These are phyloP conservation scores for Phyllosticta citribraziliensis DNA, from an alignment of 2,329 filamentous ascomycete genomes.

Conservation along the genomic window DNA sequence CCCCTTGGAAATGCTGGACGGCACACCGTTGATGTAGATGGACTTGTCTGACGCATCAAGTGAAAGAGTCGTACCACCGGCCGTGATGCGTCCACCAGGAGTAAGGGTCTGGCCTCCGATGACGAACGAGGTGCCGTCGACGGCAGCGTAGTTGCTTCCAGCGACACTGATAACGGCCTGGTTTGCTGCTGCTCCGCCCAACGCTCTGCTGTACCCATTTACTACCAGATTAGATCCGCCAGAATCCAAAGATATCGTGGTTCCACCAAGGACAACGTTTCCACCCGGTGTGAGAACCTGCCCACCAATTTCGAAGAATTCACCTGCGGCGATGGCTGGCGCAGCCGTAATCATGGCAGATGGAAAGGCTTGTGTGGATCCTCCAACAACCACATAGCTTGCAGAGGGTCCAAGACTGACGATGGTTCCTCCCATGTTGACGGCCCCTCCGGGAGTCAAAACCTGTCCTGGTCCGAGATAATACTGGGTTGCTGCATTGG, in stretches of 20 bases:
- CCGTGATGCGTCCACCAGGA: constrained; percentile 17
- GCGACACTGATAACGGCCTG: constrained; percentile 13
- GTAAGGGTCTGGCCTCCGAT: constrained; percentile 18
- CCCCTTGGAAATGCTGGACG: constrained; percentile 1
- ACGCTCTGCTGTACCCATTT: constrained; percentile 15
- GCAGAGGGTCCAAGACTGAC: constrained; percentile 32
- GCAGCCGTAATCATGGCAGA: constrained; percentile 11
- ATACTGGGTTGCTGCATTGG: constrained; percentile 38
- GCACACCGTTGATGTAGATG: constrained; percentile 12
- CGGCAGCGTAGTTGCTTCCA: constrained; percentile 7
- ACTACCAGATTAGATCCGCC: constrained; percentile 17
- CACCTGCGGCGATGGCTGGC: constrained; percentile 20
- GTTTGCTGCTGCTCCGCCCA: constrained; percentile 4
- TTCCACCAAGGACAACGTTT: constrained; percentile 15
- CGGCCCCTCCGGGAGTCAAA: constrained; percentile 30
- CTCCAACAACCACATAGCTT: constrained; percentile 31
- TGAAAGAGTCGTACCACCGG: constrained; percentile 12
- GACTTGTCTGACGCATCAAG: constrained; percentile 10
- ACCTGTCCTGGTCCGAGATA: constrained; percentile 30
- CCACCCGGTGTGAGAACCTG: constrained; percentile 17
- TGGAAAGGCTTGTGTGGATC: constrained; percentile 25
- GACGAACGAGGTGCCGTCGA: constrained; percentile 8
- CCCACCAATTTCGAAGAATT: constrained; percentile 11
- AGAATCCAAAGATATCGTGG: constrained; percentile 17
- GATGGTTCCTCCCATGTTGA: constrained; percentile 27